These are phyloP conservation scores for Pseudogymnoascus sp. DNA, from an alignment of 2,329 filamentous ascomycete genomes.

Conservation along the genomic window DNA sequence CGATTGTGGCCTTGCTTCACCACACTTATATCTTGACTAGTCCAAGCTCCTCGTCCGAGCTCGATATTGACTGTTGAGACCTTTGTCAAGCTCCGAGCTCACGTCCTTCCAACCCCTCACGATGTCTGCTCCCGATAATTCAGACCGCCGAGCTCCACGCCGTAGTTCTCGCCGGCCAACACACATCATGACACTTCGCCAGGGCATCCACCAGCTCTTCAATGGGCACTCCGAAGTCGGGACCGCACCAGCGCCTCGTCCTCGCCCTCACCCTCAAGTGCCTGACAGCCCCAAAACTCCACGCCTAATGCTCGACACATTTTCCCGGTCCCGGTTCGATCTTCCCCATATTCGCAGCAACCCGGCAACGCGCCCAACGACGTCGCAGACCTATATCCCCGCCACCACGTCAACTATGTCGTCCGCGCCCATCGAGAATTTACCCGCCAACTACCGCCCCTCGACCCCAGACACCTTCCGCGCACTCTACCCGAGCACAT, in stretches of 20 bases:
- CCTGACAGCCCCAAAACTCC: constrained; percentile 41
- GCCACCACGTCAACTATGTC: neutral
- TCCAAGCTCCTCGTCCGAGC: neutral
- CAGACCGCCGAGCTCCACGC: neutral
- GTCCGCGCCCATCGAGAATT: constrained; percentile 6
- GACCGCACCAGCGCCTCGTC: neutral
- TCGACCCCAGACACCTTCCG: constrained; percentile 11
- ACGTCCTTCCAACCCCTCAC: neutral
- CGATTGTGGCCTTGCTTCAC: neutral
- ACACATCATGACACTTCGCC: neutral
- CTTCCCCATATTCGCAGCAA: constrained; percentile 35
- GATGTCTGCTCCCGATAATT: neutral
- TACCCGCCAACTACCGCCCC: constrained; percentile 16
- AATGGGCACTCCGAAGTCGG: constrained; percentile 21
- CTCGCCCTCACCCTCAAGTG: constrained; percentile 17
- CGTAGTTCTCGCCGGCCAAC: neutral
- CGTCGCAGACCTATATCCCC: neutral
- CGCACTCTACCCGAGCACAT: constrained; percentile 9
- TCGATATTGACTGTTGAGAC: neutral
- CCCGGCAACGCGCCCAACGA: constrained; percentile 28
- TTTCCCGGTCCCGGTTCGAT: constrained; percentile 35
- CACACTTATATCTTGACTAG: neutral
- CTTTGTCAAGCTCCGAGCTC: neutral
- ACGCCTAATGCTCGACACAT: constrained; percentile 30
- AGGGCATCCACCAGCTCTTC: constrained; percentile 21